Percentiles rank a stretch among this genome's conserved stretches.
These are phyloP conservation scores for Acrocalymma vagum DNA, from an alignment of 2,329 filamentous ascomycete species.

Conservation along the genomic window DNA sequence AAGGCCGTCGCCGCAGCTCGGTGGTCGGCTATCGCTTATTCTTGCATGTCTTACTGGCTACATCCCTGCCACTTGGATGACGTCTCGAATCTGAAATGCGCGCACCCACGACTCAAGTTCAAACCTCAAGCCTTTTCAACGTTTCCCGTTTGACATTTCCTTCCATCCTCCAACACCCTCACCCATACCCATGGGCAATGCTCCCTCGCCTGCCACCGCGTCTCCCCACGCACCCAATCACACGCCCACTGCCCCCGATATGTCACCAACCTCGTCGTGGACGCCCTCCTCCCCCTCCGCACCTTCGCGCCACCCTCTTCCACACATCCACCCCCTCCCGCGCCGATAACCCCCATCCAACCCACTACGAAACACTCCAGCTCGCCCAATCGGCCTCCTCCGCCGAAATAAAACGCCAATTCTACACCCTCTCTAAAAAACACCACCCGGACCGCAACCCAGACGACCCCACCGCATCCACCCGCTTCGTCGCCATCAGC, in stretches of 20 bases:
- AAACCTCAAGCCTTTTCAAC: slow-evolving; percentile 10
- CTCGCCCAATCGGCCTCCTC: slow-evolving; percentile 74
- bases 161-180: slow-evolving; percentile 1
- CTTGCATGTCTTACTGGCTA: slow-evolving; percentile 19
- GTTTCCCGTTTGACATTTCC: slow-evolving; percentile 4
- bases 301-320: slow-evolving; percentile 43
- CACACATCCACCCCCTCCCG: slow-evolving; percentile 53
- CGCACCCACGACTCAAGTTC: slow-evolving; percentile 12
- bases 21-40: slow-evolving; percentile 18
- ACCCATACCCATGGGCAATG: slow-evolving; percentile 34
- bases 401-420: slow-evolving; percentile 87
- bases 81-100: slow-evolving; percentile 30
- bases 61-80: slow-evolving; percentile 27
- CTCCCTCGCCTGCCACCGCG: slow-evolving; percentile 29
- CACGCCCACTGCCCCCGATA: slow-evolving; percentile 7
- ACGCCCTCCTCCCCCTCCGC: slow-evolving; percentile 15
- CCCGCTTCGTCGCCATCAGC: slow-evolving; percentile 82
- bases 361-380: slow-evolving; percentile 84
- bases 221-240: slow-evolving; percentile 21
- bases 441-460: slow-evolving; percentile 95
- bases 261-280: slow-evolving; percentile 27
- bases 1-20: slow-evolving; percentile 15
- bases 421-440: slow-evolving; percentile 89
- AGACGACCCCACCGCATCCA: slow-evolving; percentile 73
- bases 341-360: slow-evolving; percentile 55